A percentile compares a stretch with the other conserved stretches of the same genome.
These are phyloP conservation scores for Hymenoscyphus infarciens DNA, from an alignment of 2,329 filamentous ascomycete species.

Conservation along the genomic window DNA sequence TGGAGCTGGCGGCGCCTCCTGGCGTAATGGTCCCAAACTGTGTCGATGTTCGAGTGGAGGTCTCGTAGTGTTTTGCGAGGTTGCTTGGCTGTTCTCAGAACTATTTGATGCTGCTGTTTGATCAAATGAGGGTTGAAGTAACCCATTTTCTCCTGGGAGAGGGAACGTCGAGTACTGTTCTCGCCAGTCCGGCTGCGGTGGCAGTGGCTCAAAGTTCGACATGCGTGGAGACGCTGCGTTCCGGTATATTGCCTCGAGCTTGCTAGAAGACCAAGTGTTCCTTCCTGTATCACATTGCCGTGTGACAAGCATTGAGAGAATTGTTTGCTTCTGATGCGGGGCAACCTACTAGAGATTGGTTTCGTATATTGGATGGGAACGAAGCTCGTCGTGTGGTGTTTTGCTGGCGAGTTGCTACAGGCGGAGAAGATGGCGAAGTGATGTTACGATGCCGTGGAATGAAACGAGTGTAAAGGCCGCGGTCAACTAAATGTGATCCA, in stretches of 20 bases:
- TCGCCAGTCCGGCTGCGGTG: slow-evolving; percentile 37
- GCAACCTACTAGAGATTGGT: slow-evolving; percentile 20
- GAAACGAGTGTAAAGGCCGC: slow-evolving; percentile 33
- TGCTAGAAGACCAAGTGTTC: slow-evolving; percentile 38
- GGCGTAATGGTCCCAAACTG: slow-evolving; percentile 29
- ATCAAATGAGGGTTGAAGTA: slow-evolving; percentile 30
- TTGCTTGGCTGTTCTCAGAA: slow-evolving; percentile 22
- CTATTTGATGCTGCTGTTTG: slow-evolving; percentile 27
- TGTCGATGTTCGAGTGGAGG: slow-evolving; percentile 34
- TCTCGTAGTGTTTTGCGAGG: slow-evolving; percentile 22
- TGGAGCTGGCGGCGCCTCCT: slow-evolving; percentile 25
- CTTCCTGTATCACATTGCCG: slow-evolving; percentile 38
- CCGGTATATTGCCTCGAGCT: slow-evolving; percentile 35
- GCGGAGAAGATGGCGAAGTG: slow-evolving; percentile 10
- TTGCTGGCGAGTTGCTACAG: slow-evolving; percentile 6
- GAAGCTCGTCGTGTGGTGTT: slow-evolving; percentile 7
- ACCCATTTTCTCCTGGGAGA: slow-evolving; percentile 30
- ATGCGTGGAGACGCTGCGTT: slow-evolving; percentile 36
- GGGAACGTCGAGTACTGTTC: slow-evolving; percentile 36
- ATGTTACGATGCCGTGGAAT: slow-evolving; percentile 27
- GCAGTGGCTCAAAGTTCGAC: slow-evolving; percentile 37
- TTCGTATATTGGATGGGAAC: slow-evolving; percentile 10
- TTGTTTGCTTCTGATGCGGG: slow-evolving; percentile 24
- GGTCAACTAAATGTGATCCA: slow-evolving; percentile 28
- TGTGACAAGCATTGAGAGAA: slow-evolving; percentile 38